Conservation (phyloP, 2,329 filamentous ascomycete genomes). For the Trichoderma harzianum region DNA sequence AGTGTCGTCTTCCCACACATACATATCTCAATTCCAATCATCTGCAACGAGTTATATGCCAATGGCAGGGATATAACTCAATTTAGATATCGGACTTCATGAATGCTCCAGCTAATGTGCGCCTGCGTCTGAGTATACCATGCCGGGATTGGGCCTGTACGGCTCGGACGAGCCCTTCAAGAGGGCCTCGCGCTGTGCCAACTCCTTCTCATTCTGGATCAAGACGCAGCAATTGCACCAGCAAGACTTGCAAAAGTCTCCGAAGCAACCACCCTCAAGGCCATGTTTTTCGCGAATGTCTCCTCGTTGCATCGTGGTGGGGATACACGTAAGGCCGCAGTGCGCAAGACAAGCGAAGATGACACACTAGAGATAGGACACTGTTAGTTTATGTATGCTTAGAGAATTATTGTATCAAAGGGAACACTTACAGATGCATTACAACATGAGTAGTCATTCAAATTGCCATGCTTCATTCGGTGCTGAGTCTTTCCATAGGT, state of each 20-base stretch:
- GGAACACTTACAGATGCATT: conserved; percentile 43
- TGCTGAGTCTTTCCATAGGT: conserved; percentile 49
- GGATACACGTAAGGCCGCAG: conserved; percentile 41
- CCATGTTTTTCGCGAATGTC: conserved; percentile 44
- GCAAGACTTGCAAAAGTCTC: conserved; percentile 41
- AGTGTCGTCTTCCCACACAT: background rate
- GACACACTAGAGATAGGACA: conserved; percentile 35
- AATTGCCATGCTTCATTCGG: conserved; percentile 38
- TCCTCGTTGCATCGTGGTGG: conserved; percentile 44
- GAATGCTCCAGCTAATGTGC: background rate
- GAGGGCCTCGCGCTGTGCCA: conserved; percentile 34
- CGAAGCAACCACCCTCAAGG: conserved; percentile 42
- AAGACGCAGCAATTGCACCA: conserved; percentile 46
- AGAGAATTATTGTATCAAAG: background rate
- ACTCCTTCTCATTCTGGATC: conserved; percentile 48
- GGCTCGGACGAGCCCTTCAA: conserved; percentile 19
- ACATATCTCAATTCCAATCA: background rate
- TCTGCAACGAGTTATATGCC: background rate
- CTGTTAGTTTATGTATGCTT: conserved; percentile 6
- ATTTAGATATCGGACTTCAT: background rate
- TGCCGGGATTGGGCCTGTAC: conserved; percentile 22
- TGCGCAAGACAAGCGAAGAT: conserved; percentile 40
- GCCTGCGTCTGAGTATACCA: conserved; percentile 17
- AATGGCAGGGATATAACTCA: too few relatives aligned
- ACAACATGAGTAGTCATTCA: conserved; percentile 44